phyloP scores from a whole-genome alignment of 768 basidiomycete species.

The Rubroboletus pulcherrimus region DNA sequence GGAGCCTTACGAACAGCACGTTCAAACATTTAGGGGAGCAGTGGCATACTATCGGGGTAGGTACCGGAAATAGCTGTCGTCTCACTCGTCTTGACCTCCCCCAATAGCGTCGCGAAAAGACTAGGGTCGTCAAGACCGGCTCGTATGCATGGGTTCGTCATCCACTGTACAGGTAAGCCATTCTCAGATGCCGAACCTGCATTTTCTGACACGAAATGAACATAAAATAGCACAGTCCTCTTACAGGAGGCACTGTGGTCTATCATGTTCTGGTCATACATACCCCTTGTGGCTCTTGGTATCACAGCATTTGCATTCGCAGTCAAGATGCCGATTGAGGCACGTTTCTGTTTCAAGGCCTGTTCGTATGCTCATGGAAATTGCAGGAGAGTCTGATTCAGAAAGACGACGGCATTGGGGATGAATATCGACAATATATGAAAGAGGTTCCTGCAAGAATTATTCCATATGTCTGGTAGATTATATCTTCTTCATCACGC shows the following conservation, averaged over 20 bases:
- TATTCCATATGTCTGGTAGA: slow-evolving; percentile 26
- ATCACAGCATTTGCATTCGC: slow-evolving; percentile 19
- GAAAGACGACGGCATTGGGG: slow-evolving; percentile 15
- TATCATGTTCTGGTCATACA: slow-evolving; percentile 32
- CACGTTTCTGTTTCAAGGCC: not conserved
- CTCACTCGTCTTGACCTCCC: not conserved
- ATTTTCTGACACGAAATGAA: not conserved
- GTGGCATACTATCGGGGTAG: slow-evolving; percentile 27
- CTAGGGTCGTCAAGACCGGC: slow-evolving; percentile 30
- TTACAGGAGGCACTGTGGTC: slow-evolving; percentile 18
- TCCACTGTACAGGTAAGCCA: slow-evolving; percentile 28
- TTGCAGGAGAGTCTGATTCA: slow-evolving; percentile 28
- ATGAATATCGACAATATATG: slow-evolving; percentile 29
- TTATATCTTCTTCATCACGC: not conserved
- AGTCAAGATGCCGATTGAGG: slow-evolving; percentile 34
- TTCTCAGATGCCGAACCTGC: not conserved
- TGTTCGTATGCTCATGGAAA: not conserved
- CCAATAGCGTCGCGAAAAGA: slow-evolving; percentile 27
- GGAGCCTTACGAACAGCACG: not conserved
- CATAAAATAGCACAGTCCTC: slow-evolving; percentile 13
- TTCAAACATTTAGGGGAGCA: slow-evolving; percentile 23
- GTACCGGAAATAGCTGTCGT: not conserved
- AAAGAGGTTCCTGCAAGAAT: slow-evolving; percentile 26
- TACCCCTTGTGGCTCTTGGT: slow-evolving; percentile 20
- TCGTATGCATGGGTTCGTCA: slow-evolving; percentile 35